Evolutionary conservation across 2,329 filamentous ascomycete genomes (phyloP), one percentile per base, ranked within the genome.

Genomic region (Endothia cerciana): DNA sequence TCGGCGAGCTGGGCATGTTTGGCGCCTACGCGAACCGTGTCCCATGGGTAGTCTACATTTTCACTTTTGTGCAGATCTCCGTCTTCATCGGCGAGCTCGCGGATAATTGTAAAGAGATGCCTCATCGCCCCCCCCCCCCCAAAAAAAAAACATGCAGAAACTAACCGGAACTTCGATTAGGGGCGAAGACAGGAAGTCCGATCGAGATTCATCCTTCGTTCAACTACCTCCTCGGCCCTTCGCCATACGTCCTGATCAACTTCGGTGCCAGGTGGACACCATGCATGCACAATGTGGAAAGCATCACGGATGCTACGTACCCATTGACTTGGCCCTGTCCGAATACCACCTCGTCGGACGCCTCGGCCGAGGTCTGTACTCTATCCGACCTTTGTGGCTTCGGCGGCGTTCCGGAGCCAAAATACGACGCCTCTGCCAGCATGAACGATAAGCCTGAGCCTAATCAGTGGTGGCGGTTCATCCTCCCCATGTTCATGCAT

Each of bases 221-320:
- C 81, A 99, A 98, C 79, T 91, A 92, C 66, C 97, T 99, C 93
- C 97, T 99, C 74, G 95, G 95, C 0, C 95, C 95, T 0, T 97
- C 94, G 5, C 87, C 89, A 1, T 92, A 93, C 71, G 88, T 98
- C 30, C 87, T 97, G 72, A 97, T 98, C 81, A 97, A 97, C 77
- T 97, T 99, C 92, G 95, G 95, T 66, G 92, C 94, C 49, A 89
- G 95, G 68, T 99, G 92, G 75, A 87, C 91, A 3, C 92, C 94
- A 7, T 99, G 95, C 78, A 99, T 99, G 95, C 94, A 94, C 81
- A 93, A 91, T 71, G 85, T 91, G 70, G 76, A 85, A 53, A 85
- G 83, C 57, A 82, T 94, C 43, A 89, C 90, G 73, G 82, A 87
- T 65, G 79, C 79, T 7, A 73, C 74, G 4, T 71, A 74, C 1